phyloP scores from a whole-genome alignment of 495 filamentous ascomycete genomes.

The Neurospora pannonica region DNA sequence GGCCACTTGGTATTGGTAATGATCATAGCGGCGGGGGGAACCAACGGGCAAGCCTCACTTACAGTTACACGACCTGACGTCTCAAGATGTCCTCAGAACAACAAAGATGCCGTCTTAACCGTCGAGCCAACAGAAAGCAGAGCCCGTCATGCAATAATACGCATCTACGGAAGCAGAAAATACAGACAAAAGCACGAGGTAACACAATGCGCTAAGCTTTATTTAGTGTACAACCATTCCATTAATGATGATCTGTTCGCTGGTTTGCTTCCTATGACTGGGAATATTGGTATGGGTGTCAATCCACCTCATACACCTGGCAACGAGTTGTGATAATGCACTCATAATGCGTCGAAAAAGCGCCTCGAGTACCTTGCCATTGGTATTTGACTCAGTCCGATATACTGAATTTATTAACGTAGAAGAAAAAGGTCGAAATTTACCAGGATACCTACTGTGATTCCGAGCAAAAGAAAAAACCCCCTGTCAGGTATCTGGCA shows the following conservation, averaged over 20 bases:
- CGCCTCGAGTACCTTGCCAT: too few species aligned
- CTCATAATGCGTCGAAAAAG: not conserved
- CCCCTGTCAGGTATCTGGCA: too few species aligned
- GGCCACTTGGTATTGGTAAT: not conserved
- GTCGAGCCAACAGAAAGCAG: not conserved
- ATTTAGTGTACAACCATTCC: not conserved
- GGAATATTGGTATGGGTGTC: not conserved
- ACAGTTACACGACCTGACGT: not conserved
- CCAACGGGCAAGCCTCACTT: too few species aligned
- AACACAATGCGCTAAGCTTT: not conserved
- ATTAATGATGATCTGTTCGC: not conserved
- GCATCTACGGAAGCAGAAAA: not conserved
- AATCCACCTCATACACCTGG: not conserved
- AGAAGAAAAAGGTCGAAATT: not conserved
- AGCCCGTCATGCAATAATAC: not conserved
- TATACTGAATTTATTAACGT: not conserved
- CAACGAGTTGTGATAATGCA: not conserved
- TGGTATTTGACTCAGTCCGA: not conserved
- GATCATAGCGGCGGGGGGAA: not conserved
- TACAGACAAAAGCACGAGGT: not conserved
- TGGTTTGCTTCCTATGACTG: not conserved
- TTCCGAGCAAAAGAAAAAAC: too few species aligned
- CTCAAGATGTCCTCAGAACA: not conserved
- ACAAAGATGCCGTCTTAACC: not conserved
- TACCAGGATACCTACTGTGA: not conserved